Evolutionary conservation across 2,329 filamentous ascomycete genomes (phyloP), one percentile per base, ranked within the genome.

Genomic region (Apiospora phragmitis): DNA sequence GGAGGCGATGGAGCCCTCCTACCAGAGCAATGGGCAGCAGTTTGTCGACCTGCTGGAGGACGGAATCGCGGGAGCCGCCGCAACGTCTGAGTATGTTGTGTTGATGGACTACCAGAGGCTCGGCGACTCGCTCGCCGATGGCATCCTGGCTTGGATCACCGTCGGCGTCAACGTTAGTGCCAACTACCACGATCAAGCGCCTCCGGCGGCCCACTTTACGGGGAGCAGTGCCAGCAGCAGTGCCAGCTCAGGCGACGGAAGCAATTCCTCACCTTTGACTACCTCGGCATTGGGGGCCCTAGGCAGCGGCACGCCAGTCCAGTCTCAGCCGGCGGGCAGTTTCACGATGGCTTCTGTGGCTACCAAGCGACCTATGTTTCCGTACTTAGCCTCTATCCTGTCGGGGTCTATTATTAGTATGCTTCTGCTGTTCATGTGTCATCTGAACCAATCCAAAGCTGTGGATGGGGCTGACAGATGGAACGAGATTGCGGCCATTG

Each of bases 111-210:
- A 67, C 24, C 35, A 29, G 32, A 32, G 43, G 42, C 42, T 70
- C 24, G 45, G 45, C 35, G 35, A 35, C 29, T n/a, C 45, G n/a
- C 59, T 67, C n/a, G 12, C 35, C 12, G 62, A 49, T 16, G 51
- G 62, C 14, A 5, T 67, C 24, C 38, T 70, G 26, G 69, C 69
- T 47, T 67, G 69, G 43, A 65, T 66, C 69, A 47, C 42, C 43
- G 43, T 70, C 29, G 59, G 62, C 21, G 35, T 66, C 59, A 47
- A 70, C 18, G 65, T 67, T 38, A 67, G 59, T 18, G 59, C 62
- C 24, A 43, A 67, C 43, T 70, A 62, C 55, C 59, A 67, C 59
- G 62, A 68, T 1, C 29, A 55, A 38, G 67, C 45, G 42, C 9
- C 45, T n/a, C 32, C 45, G 32, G 32, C 67, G 8, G 67, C 67